phyloP scores from a whole-genome alignment of 2,329 filamentous ascomycete genomes.

The Fusarium sp. region DNA sequence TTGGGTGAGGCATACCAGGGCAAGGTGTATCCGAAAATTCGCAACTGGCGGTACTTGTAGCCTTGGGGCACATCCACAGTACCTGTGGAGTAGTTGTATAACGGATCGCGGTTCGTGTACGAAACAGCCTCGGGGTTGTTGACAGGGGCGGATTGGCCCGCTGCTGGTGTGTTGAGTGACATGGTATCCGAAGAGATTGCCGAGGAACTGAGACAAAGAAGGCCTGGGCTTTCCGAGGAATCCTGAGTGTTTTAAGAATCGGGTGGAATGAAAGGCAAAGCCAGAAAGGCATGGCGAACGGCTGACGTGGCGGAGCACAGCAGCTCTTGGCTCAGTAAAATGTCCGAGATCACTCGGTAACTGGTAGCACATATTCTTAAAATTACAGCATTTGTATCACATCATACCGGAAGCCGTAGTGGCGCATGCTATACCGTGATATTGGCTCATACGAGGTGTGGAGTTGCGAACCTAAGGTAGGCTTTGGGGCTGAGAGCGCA shows the following conservation, averaged over 20 bases:
- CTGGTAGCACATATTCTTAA: neutral
- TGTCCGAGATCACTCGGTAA: neutral
- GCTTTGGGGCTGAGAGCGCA: constrained; percentile 5
- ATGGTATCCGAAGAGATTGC: constrained; percentile 7
- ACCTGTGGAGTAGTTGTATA: constrained; percentile 37
- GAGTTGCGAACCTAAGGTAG: neutral
- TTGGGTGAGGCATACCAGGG: constrained; percentile 79
- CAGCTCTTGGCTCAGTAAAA: neutral
- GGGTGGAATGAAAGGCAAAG: neutral
- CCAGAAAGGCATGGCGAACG: neutral
- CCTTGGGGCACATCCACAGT: constrained; percentile 26
- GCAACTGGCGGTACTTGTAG: constrained; percentile 40
- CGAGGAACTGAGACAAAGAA: neutral
- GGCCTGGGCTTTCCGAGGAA: too few species aligned
- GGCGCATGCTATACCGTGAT: neutral
- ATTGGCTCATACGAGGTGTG: neutral
- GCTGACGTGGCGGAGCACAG: constrained; percentile 22
- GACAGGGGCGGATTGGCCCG: constrained; percentile 37
- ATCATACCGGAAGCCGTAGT: neutral
- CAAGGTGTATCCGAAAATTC: constrained; percentile 22
- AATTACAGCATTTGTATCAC: neutral
- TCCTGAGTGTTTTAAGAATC: neutral
- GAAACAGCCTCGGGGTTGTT: constrained; percentile 35
- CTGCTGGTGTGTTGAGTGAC: constrained; percentile 40
- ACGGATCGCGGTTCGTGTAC: neutral